Evolutionary conservation across 2,329 filamentous ascomycete species (phyloP).

Genomic region (Penicillium hesseltinei): DNA sequence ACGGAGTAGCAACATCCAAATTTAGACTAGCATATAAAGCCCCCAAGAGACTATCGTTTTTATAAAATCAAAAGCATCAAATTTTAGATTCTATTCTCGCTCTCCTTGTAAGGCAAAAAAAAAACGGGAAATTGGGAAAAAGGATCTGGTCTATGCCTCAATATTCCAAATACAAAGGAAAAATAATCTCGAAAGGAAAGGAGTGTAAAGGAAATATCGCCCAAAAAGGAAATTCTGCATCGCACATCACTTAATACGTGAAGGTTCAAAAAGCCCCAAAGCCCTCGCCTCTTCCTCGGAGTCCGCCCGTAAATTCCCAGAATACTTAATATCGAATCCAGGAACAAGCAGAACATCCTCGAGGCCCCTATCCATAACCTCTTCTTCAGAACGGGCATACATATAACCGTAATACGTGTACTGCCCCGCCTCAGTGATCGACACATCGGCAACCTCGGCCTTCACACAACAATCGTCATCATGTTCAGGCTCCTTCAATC

Average conservation of each 20-base stretch:
- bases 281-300: background rate
- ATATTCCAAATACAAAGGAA: background rate
- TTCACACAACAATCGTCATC: background rate
- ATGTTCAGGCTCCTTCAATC: conserved; percentile 1
- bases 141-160: background rate
- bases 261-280: background rate
- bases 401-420: conserved; percentile 7
- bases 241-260: background rate
- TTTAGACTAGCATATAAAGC: background rate
- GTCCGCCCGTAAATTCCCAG: background rate
- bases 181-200: background rate
- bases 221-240: background rate
- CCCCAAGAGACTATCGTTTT: background rate
- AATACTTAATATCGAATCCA: conserved; percentile 4
- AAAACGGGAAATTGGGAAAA: background rate
- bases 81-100: background rate
- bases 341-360: background rate
- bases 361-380: background rate
- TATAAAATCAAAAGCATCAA: background rate
- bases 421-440: background rate
- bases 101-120: background rate
- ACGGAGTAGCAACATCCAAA: background rate
- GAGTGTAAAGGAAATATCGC: background rate
- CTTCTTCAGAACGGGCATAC: background rate
- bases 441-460: background rate